These are phyloP conservation scores for Cutaneotrichosporon cutaneum DNA, from an alignment of 1,284 basidiomycete genomes.

Conservation along the genomic window DNA sequence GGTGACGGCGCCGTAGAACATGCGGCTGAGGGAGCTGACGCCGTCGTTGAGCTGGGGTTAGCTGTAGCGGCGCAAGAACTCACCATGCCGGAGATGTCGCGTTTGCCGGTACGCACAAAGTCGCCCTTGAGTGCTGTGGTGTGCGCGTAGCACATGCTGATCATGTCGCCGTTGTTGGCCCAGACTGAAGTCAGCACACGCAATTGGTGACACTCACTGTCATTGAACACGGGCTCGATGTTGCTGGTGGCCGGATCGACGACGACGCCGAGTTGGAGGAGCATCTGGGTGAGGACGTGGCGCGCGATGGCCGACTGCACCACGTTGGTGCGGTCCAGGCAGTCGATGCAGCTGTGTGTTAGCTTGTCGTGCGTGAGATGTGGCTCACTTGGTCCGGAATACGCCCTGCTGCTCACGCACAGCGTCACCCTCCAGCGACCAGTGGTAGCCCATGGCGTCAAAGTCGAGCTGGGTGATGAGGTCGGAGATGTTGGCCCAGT, in stretches of 20 bases:
- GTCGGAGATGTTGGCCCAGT: slow-evolving; percentile 82
- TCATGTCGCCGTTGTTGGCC: slow-evolving; percentile 61
- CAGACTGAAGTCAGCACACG: slow-evolving; percentile 61
- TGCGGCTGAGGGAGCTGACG: slow-evolving; percentile 81
- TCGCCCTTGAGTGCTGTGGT: slow-evolving; percentile 79
- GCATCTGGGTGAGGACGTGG: slow-evolving; percentile 73
- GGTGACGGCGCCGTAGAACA: slow-evolving; percentile 61
- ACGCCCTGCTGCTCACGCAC: slow-evolving; percentile 80
- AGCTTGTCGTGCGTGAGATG: neutral
- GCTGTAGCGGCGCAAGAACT: slow-evolving; percentile 37
- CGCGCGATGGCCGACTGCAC: slow-evolving; percentile 89
- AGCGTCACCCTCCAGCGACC: slow-evolving; percentile 70
- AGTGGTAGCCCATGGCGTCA: slow-evolving; percentile 79
- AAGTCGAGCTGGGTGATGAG: slow-evolving; percentile 74
- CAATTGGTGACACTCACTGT: slow-evolving; percentile 59
- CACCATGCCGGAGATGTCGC: slow-evolving; percentile 83
- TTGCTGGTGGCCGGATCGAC: slow-evolving; percentile 50
- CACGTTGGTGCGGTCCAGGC: slow-evolving; percentile 81
- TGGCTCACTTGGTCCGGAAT: slow-evolving; percentile 60
- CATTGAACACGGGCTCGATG: slow-evolving; percentile 79
- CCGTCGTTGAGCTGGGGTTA: slow-evolving; percentile 64
- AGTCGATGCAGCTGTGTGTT: slow-evolving; percentile 84
- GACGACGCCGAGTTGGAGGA: slow-evolving; percentile 66
- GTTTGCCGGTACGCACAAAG: slow-evolving; percentile 92
- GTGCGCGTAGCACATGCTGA: slow-evolving; percentile 59